Evolutionary conservation across 1,284 basidiomycete genomes (phyloP), one percentile per base, ranked within the genome.

Genomic region (Fistulinella cinereoalba): DNA sequence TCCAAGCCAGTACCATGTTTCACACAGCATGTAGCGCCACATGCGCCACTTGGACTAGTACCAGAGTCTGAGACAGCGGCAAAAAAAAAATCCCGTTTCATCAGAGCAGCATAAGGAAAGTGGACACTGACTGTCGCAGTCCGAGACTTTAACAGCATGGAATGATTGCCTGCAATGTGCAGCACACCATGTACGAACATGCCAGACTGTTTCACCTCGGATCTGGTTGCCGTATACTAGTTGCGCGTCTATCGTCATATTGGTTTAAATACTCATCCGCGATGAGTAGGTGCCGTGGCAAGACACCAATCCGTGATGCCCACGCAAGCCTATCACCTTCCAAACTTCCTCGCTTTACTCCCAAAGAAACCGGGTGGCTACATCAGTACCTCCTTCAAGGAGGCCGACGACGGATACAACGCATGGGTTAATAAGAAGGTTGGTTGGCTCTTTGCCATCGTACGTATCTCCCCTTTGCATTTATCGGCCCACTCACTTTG

Each of bases 291-390:
- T 18, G n/a, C 21, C 37, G 6, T 16, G 16, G 27, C 16, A 24
- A 37, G 39, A 16, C 32, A 16, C 1, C 32, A 31, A 18, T n/a
- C 22, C 33, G 33, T 21, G 34, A 66, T 65, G 56, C 42, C 50
- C 21, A 34, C 29, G 6, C 52, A 50, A 50, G 29, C 47, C 27
- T 63, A 52, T 23, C 62, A 43, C 31, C 50, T 63, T 41, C 61
- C 62, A 7, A 39, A 52, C 42, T 59, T 65, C 37, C 54, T 65
- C 5, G 39, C 28, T 22, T 36, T 63, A 3, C 53, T 63, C 31
- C 60, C 62, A 28, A 50, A 44, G 49, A 63, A 66, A 41, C 53
- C 60, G 11, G 60, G 64, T 8, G 63, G 56, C 23, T 46, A 48
- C 15, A 66, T 65, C 27, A 66, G 60, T 31, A 49, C 56, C 15